These are phyloP conservation scores for Ceratocystis diversiconidia DNA, from an alignment of 2,329 filamentous ascomycete species.

Conservation along the genomic window DNA sequence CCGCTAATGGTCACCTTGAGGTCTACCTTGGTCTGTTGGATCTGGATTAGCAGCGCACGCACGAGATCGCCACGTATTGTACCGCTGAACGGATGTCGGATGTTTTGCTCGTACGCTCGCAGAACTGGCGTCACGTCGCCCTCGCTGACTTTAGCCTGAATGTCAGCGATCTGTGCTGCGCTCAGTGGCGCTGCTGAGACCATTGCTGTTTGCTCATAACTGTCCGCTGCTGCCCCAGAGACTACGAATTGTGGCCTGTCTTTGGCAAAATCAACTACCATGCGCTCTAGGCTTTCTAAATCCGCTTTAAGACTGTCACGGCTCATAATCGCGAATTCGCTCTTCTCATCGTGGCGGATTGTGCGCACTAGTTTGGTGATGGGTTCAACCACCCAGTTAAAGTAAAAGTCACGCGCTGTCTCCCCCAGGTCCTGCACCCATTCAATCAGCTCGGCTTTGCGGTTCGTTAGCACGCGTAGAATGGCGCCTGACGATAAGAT, in stretches of 20 bases:
- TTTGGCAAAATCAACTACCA: constrained; percentile 91
- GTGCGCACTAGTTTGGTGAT: constrained; percentile 71
- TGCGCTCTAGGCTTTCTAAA: constrained; percentile 80
- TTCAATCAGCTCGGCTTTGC: constrained; percentile 58
- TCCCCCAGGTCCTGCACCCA: constrained; percentile 69
- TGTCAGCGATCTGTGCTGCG: constrained; percentile 56
- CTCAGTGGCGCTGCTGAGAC: constrained; percentile 41
- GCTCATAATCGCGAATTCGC: constrained; percentile 94
- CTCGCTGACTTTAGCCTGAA: constrained; percentile 69
- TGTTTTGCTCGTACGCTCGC: constrained; percentile 77
- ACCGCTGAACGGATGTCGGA: constrained; percentile 67
- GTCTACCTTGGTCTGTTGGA: constrained; percentile 98
- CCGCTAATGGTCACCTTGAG: constrained; percentile 91
- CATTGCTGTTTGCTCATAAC: constrained; percentile 20
- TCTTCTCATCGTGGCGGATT: constrained; percentile 81
- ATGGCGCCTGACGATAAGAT: constrained; percentile 76
- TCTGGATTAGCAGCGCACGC: constrained; percentile 81
- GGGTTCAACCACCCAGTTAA: constrained; percentile 90
- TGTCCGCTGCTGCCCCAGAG: constrained; percentile 25
- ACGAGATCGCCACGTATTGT: constrained; percentile 77
- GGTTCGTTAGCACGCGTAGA: constrained; percentile 61
- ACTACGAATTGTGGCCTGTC: constrained; percentile 55
- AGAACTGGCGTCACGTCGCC: constrained; percentile 88
- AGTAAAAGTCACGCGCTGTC: constrained; percentile 80
- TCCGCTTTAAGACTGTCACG: constrained; percentile 82